A percentile compares a stretch with the other conserved stretches of the same genome.
These are phyloP conservation scores for Volvox carteri DNA, from an alignment of 163 green algal genomes.

Conservation along the genomic window DNA sequence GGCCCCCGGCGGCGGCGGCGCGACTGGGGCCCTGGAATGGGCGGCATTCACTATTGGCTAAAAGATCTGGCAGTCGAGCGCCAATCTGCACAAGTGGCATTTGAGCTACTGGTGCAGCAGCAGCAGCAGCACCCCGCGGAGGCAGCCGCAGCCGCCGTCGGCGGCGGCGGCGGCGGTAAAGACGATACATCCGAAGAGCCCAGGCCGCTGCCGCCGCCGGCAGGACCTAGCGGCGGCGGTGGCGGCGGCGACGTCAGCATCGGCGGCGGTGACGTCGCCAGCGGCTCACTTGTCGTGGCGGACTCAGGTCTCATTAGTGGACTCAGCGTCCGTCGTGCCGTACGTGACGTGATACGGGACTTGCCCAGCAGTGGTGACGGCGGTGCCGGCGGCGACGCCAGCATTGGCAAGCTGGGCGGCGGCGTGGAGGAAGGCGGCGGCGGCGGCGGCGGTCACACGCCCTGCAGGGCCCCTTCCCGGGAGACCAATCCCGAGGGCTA, in stretches of 20 bases:
- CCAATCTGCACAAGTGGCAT: neutral
- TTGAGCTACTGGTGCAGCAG: neutral
- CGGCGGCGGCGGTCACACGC: neutral
- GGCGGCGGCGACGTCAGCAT: neutral
- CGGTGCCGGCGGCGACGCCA: constrained; percentile 9
- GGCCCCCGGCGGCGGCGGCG: neutral
- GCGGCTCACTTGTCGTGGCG: neutral
- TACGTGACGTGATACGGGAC: constrained; percentile 9
- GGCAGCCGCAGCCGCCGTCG: neutral
- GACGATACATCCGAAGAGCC: neutral
- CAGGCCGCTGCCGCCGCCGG: neutral
- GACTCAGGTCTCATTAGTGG: constrained; percentile 47
- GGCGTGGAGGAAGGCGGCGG: neutral
- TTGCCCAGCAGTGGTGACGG: constrained; percentile 23
- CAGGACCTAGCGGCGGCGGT: too few species aligned
- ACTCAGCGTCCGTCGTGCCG: neutral
- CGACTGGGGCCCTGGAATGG: neutral
- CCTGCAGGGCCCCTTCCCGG: neutral
- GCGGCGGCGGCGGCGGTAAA: too few species aligned
- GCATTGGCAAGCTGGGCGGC: neutral
- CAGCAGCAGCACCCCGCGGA: neutral
- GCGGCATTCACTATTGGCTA: neutral
- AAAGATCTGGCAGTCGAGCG: neutral
- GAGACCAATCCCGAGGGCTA: neutral
- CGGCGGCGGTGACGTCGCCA: too few species aligned